Evolutionary conservation across 306 rosid genomes (phyloP), one percentile per base, ranked within the genome.

Genomic region (Casuarina cunninghamiana): DNA sequence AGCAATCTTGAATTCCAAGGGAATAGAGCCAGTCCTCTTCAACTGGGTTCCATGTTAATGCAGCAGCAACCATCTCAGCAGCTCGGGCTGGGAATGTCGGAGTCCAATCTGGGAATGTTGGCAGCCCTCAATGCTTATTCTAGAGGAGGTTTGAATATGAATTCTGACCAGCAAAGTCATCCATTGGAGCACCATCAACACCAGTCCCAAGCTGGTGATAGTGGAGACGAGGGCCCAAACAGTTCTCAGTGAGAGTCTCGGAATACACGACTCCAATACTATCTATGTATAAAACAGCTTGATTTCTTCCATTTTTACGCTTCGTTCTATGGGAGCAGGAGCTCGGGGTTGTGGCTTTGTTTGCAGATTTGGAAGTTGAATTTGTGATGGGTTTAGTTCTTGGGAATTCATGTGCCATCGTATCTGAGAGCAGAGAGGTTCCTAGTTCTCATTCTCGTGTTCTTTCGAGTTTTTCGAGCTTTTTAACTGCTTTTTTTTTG

Each of bases 81-180:
- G 42, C 86, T 91, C 0, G 97, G 97, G 0, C 71, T 88, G 1
- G 92, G 94, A 5, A 71, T 90, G 62, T 77, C 98, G 3, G 98
- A 93, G n/a, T 86, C 98, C 8, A 93, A 93, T 77, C 75, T 93
- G 87, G 98, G 97, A 39, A 88, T 93, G 94, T 41, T 91, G 75
- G 98, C 97, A 0, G 96, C 97, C 43, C 87, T 93, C 0, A 93
- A 93, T 85, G 96, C 97, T 2, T 93, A 88, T 71, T 80, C 92
- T 0, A 90, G 96, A 83, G 86, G 84, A 19, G 87, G 83, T 65
- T 83, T 93, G 75, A 93, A 90, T 76, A 76, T 86, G 45, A 93
- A 93, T 76, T 84, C 91, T 8, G 87, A 88, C 70, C 86, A 83
- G 1, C 87, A 84, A 44, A 87, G 11, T 39, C 91, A 81, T 17